A percentile compares a stretch with the other conserved stretches of the same genome.
phyloP scores from a whole-genome alignment of 371 early-diverging fungal genomes.

The Mycotypha africana region DNA sequence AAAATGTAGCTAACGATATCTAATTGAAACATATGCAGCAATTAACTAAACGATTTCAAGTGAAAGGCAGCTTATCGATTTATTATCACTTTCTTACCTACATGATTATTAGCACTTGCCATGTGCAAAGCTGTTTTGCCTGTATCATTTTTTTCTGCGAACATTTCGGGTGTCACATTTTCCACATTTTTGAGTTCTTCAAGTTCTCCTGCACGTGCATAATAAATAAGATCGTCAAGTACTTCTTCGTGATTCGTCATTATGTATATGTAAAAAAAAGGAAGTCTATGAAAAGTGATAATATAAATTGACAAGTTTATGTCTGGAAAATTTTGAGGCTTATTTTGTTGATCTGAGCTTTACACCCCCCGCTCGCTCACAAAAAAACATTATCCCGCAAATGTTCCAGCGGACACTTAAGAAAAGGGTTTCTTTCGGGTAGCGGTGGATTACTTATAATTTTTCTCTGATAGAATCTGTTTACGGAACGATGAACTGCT shows the following conservation, averaged over 20 bases:
- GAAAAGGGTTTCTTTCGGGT: too few species aligned
- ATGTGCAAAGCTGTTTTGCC: conserved; percentile 81
- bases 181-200: conserved; percentile 60
- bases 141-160: conserved; percentile 37
- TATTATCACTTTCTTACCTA: conserved; percentile 36
- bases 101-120: conserved; percentile 81
- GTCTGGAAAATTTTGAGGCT: too few species aligned
- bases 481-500: too few species aligned
- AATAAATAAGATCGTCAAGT: conserved; percentile 60
- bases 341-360: too few species aligned
- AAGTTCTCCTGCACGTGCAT: conserved; percentile 73
- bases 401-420: too few species aligned
- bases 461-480: too few species aligned
- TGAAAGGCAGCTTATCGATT: neutral
- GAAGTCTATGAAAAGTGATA: too few species aligned
- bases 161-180: conserved; percentile 32
- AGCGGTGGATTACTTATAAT: too few species aligned
- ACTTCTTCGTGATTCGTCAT: conserved; percentile 17
- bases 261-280: neutral
- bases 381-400: too few species aligned
- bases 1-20: conserved; percentile 54
- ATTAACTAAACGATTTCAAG: neutral
- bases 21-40: conserved; percentile 3
- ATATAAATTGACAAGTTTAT: too few species aligned
- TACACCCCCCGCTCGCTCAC: too few species aligned